phyloP scores from a whole-genome alignment of 169 alveolate genomes.

The Plasmodium inui region DNA sequence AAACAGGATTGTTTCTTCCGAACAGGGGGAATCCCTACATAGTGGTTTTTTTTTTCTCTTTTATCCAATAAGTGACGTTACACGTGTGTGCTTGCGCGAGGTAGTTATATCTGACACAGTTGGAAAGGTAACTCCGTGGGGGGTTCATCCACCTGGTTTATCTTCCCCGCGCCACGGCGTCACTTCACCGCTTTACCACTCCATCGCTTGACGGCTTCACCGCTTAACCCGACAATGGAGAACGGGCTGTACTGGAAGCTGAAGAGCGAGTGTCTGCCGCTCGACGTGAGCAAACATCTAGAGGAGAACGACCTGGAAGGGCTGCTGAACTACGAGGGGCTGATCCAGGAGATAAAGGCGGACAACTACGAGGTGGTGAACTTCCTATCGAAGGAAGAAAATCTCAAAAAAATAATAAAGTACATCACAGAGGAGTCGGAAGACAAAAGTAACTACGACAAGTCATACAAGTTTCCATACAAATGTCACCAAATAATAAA shows the following conservation, averaged over 20 bases:
- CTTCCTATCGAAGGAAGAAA: constrained; percentile 36
- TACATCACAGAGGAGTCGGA: constrained; percentile 43
- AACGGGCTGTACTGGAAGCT: constrained; percentile 43
- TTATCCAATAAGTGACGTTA: background rate
- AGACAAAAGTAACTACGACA: constrained; percentile 42
- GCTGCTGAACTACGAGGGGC: constrained; percentile 42
- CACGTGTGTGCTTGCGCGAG: background rate
- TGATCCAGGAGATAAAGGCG: constrained; percentile 50
- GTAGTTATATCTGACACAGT: background rate
- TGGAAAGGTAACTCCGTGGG: background rate
- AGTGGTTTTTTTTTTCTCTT: background rate
- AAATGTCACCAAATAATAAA: constrained; percentile 60
- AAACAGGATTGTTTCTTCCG: background rate
- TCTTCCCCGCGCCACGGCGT: background rate
- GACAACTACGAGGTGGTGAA: constrained; percentile 34
- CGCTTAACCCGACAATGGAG: background rate
- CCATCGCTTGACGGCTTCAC: background rate
- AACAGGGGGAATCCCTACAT: background rate
- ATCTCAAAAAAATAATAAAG: constrained; percentile 21
- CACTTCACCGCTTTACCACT: background rate
- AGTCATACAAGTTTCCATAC: constrained; percentile 40
- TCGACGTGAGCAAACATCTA: constrained; percentile 22
- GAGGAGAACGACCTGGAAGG: constrained; percentile 26
- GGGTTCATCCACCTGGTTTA: background rate
- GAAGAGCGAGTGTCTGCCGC: background rate